Conservation (phyloP, 2,329 filamentous ascomycete genomes). For the Diaporthe citri region DNA sequence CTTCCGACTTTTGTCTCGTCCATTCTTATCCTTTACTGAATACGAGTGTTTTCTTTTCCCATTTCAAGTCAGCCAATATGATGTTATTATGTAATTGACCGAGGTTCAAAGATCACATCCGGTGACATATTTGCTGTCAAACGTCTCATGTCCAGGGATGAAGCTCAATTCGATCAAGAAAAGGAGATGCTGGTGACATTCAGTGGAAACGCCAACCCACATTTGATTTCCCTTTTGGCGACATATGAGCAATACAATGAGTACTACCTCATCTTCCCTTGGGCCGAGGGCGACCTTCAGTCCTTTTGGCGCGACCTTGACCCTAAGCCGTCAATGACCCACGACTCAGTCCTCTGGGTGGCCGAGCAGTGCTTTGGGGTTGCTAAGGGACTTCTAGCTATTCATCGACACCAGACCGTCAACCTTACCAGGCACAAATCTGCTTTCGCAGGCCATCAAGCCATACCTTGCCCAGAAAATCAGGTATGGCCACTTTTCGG, state of each 20-base stretch:
- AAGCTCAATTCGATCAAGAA: constrained; percentile 38
- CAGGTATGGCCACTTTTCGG: not conserved
- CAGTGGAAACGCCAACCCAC: constrained; percentile 33
- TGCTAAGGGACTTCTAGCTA: not conserved
- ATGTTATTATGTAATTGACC: no score
- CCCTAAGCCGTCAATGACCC: not conserved
- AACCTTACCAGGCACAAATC: not conserved
- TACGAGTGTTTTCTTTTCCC: no score
- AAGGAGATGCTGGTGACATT: constrained; percentile 41
- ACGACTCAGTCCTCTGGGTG: not conserved
- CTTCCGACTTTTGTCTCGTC: no score
- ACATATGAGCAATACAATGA: constrained; percentile 38
- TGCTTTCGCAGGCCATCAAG: not conserved
- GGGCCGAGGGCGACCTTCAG: constrained; percentile 39
- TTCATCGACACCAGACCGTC: not conserved
- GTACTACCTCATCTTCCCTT: constrained; percentile 41
- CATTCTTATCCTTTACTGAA: no score
- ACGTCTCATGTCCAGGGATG: constrained; percentile 23
- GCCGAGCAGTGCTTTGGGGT: constrained; percentile 16
- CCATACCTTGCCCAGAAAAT: not conserved
- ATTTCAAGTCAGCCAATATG: no score
- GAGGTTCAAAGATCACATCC: no score
- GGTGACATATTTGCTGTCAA: constrained; percentile 35
- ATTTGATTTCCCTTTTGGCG: constrained; percentile 42
- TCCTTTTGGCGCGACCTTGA: constrained; percentile 17